These are phyloP conservation scores for Macrophomina tecta DNA, from an alignment of 2,329 filamentous ascomycete genomes.

Conservation along the genomic window DNA sequence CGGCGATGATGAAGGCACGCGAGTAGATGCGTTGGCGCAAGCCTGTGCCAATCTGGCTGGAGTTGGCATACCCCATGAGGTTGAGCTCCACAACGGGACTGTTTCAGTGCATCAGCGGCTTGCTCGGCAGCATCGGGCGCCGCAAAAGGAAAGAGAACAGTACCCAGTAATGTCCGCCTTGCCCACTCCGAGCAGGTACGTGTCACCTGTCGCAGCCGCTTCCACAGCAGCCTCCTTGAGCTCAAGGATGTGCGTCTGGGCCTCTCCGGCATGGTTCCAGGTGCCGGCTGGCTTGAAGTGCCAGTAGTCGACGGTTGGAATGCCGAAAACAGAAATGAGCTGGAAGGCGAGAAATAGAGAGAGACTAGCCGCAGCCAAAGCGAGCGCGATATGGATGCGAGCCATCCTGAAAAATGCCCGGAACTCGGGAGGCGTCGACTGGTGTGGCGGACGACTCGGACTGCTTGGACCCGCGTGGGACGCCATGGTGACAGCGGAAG, in stretches of 20 bases:
- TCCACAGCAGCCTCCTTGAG: slow-evolving; percentile 26
- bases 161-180: slow-evolving; percentile 77
- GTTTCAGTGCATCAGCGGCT: slow-evolving; percentile 5
- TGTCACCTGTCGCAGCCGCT: slow-evolving; percentile 45
- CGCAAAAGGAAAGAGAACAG: not conserved
- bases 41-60: slow-evolving; percentile 81
- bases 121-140: not conserved
- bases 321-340: slow-evolving; percentile 42
- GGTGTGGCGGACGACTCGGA: not conserved
- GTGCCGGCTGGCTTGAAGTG: slow-evolving; percentile 34
- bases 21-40: slow-evolving; percentile 88
- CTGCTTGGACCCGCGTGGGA: slow-evolving; percentile 5
- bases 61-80: slow-evolving; percentile 89
- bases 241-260: slow-evolving; percentile 16
- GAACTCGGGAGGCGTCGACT: not conserved
- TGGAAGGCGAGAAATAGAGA: slow-evolving; percentile 43
- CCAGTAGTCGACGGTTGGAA: slow-evolving; percentile 46
- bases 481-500: slow-evolving; percentile 11
- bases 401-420: slow-evolving; percentile 39
- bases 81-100: slow-evolving; percentile 88
- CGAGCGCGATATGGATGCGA: slow-evolving; percentile 46
- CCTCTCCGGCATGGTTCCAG: not conserved
- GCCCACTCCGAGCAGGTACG: slow-evolving; percentile 70
- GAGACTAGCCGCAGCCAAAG: slow-evolving; percentile 44
- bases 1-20: slow-evolving; percentile 84